Conservation (phyloP, 805 yeast genomes). For the Yarrowia bubula region DNA sequence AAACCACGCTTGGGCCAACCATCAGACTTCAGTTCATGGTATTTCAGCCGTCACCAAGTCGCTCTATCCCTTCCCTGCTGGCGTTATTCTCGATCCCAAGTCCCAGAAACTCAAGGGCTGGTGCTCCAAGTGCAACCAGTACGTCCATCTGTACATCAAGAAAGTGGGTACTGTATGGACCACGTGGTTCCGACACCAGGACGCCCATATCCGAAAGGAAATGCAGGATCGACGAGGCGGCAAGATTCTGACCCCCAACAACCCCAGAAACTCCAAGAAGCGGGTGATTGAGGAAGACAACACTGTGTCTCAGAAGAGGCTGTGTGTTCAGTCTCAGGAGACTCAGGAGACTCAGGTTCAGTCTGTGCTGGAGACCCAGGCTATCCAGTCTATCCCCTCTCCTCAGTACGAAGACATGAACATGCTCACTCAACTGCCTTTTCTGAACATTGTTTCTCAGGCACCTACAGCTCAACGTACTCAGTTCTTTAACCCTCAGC, state of each 20-base stretch:
- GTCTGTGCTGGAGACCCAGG: too few relatives aligned
- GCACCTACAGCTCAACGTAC: too few relatives aligned
- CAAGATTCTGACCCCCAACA: slow-evolving; percentile 10
- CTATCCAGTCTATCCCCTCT: too few relatives aligned
- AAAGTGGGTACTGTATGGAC: slow-evolving; percentile 7
- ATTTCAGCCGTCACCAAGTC: slow-evolving; percentile 16
- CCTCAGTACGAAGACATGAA: too few relatives aligned
- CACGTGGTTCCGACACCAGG: slow-evolving; percentile 25
- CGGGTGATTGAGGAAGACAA: not conserved
- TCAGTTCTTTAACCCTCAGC: too few relatives aligned
- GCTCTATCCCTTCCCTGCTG: not conserved
- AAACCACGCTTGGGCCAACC: slow-evolving; percentile 26
- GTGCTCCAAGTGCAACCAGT: slow-evolving; percentile 5
- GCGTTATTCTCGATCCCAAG: not conserved
- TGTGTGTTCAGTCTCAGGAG: too few relatives aligned
- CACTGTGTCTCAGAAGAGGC: too few relatives aligned
- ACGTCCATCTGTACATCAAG: not conserved
- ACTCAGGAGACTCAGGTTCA: not conserved
- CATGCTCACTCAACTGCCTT: too few relatives aligned
- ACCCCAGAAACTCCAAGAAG: slow-evolving; percentile 7
- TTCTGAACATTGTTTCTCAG: too few relatives aligned
- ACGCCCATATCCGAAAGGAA: slow-evolving; percentile 11
- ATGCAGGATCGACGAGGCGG: slow-evolving; percentile 23
- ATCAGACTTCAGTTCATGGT: not conserved
- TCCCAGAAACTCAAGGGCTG: slow-evolving; percentile 11